Evolutionary conservation across 768 basidiomycete genomes (phyloP), one percentile per base, ranked within the genome.

Genomic region (Mycena albidolilacea): DNA sequence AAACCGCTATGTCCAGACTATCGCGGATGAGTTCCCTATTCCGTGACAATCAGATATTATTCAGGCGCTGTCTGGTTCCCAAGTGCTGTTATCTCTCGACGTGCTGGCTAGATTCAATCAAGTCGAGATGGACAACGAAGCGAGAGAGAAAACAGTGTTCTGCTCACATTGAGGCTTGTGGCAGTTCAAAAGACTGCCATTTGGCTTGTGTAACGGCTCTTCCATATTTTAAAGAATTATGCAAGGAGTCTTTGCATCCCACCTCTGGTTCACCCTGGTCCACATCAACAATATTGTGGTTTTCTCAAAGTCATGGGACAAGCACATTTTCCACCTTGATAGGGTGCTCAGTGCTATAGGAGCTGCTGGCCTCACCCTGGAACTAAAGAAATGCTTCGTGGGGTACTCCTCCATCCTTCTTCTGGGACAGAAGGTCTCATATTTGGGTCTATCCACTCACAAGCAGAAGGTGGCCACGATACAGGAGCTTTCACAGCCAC

Each of bases 161-260:
- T 60, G 80, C 2, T 78, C 80, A 0, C 82, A 82, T 63, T 46
- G 71, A 55, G 82, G 82, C 0, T 74, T 82, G 3, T 79, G 72
- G 58, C 82, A 83, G 63, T 83, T 83, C 70, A 21, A 30, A 3
- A 48, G 58, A 4, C 58, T 67, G 66, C 66, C 66, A 1, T 67
- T 67, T 30, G 66, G n/a, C n/a, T n/a, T n/a, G n/a, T n/a, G n/a
- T 1, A 69, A 69, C 30, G 67, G 67, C 1, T 59, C 67, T 30
- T 69, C 67, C n/a, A 69, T 69, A 17, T 69, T 69, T 48, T 59
- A 69, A 37, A 5, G 60, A 10, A 69, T 69, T 17, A 69, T 69
- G 67, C 67, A 61, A n/a, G n/a, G n/a, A n/a, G n/a, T n/a, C n/a
- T n/a, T n/a, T n/a, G n/a, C n/a, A n/a, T n/a, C n/a, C n/a, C 15